Evolutionary conservation across 352 stramenopile species (phyloP), one percentile per base, ranked within the genome.

Genomic region (Phytopythium kandeliae): DNA sequence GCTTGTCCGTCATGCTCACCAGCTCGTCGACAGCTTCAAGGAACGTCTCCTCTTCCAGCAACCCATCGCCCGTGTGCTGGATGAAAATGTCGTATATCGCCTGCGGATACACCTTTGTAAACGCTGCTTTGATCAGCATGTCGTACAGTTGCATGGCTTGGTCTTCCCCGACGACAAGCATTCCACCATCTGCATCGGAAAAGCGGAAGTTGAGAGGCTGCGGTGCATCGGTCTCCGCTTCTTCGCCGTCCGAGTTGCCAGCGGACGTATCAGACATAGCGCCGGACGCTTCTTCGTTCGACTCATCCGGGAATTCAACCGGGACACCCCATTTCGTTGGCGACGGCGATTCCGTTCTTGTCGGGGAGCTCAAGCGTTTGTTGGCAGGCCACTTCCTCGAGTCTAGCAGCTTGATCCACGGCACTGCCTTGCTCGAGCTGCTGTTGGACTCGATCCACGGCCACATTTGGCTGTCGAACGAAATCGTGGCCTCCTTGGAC

Each of bases 41-140:
- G 48, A 91, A 95, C 24, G 81, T 92, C 16, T 89, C 77, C 67
- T 92, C 81, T 58, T 95, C 84, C 3, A 95, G 56, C 37, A 91
- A 26, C 1, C 84, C 84, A 37, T 95, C 84, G 10, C 77, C 75
- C 12, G 84, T 95, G 57, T 95, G 84, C 45, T 91, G 80, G 1
- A 92, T 70, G 50, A 95, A 92, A 15, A 80, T 92, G 44, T 92
- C 82, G 51, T 92, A 95, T 69, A 95, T 90, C 7, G 67, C 68
- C 24, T 90, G 71, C 4, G 82, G 71, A 45, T 69, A 62, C 5
- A 92, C 55, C 31, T 84, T 85, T 0, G 84, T 89, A 48, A 92
- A 89, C 10, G 78, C 71, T 2, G 76, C 87, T 51, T 86, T 62
- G 1, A 74, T 57, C 33, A 92, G 41, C 15, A 92, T 28, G 33